Evolutionary conservation across 495 filamentous ascomycete genomes (phyloP).

Genomic region (Saxophila tyrrhenica): DNA sequence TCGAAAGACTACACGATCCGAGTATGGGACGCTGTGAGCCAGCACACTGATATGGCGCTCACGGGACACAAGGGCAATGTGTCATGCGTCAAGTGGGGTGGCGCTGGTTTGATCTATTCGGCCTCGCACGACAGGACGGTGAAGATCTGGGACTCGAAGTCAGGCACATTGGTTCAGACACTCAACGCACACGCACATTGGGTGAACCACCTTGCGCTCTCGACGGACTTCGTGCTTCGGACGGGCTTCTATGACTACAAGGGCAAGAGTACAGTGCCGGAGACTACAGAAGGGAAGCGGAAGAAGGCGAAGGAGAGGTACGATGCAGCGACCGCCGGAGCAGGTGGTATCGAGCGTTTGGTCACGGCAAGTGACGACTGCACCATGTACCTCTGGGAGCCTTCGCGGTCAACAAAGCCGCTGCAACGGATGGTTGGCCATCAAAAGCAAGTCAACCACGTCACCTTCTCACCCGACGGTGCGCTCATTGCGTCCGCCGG

Average conservation of each 20-base stretch:
- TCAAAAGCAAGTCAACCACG: slow-evolving; percentile 92
- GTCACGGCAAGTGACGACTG: slow-evolving; percentile 91
- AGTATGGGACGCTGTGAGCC: slow-evolving; percentile 73
- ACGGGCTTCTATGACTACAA: slow-evolving; percentile 84
- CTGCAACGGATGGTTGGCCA: slow-evolving; percentile 82
- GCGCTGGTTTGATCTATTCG: slow-evolving; percentile 74
- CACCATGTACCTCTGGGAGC: slow-evolving; percentile 96
- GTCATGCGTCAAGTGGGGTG: slow-evolving; percentile 90
- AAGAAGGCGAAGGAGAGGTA: slow-evolving; percentile 74
- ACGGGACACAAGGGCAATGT: slow-evolving; percentile 82
- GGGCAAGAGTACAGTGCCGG: slow-evolving; percentile 46
- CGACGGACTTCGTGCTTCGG: slow-evolving; percentile 81
- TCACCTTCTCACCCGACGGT: slow-evolving; percentile 85
- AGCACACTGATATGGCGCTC: slow-evolving; percentile 67
- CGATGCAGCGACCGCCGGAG: slow-evolving; percentile 69
- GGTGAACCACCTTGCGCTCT: slow-evolving; percentile 92
- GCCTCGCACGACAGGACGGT: slow-evolving; percentile 88
- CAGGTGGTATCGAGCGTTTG: slow-evolving; percentile 70
- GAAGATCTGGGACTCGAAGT: slow-evolving; percentile 76
- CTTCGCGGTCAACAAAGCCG: slow-evolving; percentile 65
- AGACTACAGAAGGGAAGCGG: slow-evolving; percentile 55
- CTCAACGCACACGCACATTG: slow-evolving; percentile 81
- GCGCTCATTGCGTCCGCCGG: slow-evolving; percentile 71
- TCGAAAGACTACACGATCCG: slow-evolving; percentile 86
- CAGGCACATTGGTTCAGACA: slow-evolving; percentile 67